Percentiles rank a stretch among this genome's conserved stretches.
phyloP scores from a whole-genome alignment of 495 filamentous ascomycete genomes.

The Penicillium chermesinum region DNA sequence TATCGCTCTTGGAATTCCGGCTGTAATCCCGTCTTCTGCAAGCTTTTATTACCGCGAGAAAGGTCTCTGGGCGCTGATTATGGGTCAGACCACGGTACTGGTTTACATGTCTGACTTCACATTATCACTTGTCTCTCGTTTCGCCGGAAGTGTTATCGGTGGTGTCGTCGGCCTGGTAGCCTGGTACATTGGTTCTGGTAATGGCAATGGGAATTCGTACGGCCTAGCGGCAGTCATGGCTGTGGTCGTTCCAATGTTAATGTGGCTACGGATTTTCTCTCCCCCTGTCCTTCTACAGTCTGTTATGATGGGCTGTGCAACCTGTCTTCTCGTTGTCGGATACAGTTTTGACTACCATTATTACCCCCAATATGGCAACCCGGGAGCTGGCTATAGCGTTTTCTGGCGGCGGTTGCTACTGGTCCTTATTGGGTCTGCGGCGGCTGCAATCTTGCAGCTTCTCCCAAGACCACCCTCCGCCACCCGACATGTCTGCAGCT shows the following conservation, averaged over 20 bases:
- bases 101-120: constrained; percentile 45
- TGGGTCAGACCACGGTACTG: constrained; percentile 39
- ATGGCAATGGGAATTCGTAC: constrained; percentile 38
- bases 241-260: constrained; percentile 26
- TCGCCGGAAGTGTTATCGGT: constrained; percentile 33
- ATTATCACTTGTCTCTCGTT: constrained; percentile 30
- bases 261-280: constrained; percentile 36
- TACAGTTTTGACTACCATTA: constrained; percentile 39
- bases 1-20: constrained; percentile 36
- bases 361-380: constrained; percentile 35
- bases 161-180: constrained; percentile 36
- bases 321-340: constrained; percentile 37
- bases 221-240: constrained; percentile 36
- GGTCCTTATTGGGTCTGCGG: constrained; percentile 37
- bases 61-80: constrained; percentile 44
- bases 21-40: constrained; percentile 33
- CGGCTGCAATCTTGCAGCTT: constrained; percentile 36
- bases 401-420: constrained; percentile 43
- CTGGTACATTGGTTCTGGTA: constrained; percentile 45
- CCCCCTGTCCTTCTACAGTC: constrained; percentile 27
- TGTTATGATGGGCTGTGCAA: constrained; percentile 37
- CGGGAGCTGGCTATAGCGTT: constrained; percentile 39
- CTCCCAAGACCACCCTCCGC: constrained; percentile 43
- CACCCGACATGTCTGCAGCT: constrained; percentile 36
- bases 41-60: constrained; percentile 44